These are phyloP conservation scores for Saccharomyces pastorianus DNA, from an alignment of 1,139 yeast species.

Conservation along the genomic window DNA sequence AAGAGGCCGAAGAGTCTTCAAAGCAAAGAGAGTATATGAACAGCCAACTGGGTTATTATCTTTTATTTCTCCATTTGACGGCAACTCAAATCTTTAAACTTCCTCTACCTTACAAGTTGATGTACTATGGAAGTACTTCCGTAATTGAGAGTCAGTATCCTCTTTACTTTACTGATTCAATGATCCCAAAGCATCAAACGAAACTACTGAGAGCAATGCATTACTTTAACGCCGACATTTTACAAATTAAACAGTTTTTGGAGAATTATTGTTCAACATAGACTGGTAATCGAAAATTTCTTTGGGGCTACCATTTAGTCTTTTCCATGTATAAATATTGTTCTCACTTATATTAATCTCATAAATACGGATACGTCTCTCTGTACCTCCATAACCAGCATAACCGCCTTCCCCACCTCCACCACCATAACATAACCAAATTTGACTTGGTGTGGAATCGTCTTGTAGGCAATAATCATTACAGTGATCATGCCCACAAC, in stretches of 20 bases:
- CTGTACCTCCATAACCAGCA: conserved; percentile 80
- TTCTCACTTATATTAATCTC: conserved; percentile 52
- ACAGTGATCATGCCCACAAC: conserved; percentile 92
- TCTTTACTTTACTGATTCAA: conserved; percentile 17
- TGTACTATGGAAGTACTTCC: conserved; percentile 27
- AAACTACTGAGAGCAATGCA: conserved; percentile 18
- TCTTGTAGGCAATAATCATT: conserved; percentile 72
- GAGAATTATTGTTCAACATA: conserved; percentile 44
- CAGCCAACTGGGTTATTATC: conserved; percentile 25
- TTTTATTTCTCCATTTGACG: conserved; percentile 20
- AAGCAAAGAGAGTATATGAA: conserved; percentile 9
- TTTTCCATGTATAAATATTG: conserved; percentile 62
- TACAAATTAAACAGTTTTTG: conserved; percentile 26
- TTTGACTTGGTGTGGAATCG: conserved; percentile 33
- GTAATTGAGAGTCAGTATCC: conserved; percentile 18
- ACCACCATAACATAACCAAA: conserved; percentile 93
- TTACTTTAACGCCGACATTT: conserved; percentile 22
- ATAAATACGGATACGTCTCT: conserved; percentile 64
- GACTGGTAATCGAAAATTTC: conserved; percentile 48
- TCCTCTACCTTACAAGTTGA: conserved; percentile 21
- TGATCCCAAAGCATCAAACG: conserved; percentile 12
- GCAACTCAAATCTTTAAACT: conserved; percentile 17
- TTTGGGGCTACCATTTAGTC: conserved; percentile 48
- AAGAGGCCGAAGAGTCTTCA: not conserved
- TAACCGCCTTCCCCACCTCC: conserved; percentile 92